These are phyloP conservation scores for Ramularia endophylla DNA, from an alignment of 2,329 filamentous ascomycete species.

Conservation along the genomic window DNA sequence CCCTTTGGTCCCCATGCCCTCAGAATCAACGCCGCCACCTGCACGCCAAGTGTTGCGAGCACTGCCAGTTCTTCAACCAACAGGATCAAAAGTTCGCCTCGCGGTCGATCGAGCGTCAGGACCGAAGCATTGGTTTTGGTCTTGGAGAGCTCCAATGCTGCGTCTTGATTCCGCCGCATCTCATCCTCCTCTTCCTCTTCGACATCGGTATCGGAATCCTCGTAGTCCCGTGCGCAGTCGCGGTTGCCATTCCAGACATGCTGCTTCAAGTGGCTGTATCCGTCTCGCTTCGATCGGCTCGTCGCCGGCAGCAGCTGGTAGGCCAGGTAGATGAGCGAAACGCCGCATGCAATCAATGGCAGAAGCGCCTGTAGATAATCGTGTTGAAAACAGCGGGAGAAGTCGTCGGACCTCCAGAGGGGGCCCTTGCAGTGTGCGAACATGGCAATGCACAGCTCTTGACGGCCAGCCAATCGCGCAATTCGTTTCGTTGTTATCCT, in stretches of 20 bases:
- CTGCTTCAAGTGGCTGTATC: slow-evolving; percentile 52
- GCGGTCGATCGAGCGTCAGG: slow-evolving; percentile 69
- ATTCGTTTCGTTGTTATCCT: slow-evolving; percentile 1
- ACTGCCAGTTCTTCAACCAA: slow-evolving; percentile 71
- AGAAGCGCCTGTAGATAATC: slow-evolving; percentile 76
- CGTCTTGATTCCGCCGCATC: slow-evolving; percentile 50
- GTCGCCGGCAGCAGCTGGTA: slow-evolving; percentile 49
- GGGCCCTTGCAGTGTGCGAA: slow-evolving; percentile 50
- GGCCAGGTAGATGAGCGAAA: slow-evolving; percentile 64
- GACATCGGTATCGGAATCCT: slow-evolving; percentile 20
- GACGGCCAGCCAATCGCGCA: slow-evolving; percentile 2
- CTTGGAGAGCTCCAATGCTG: slow-evolving; percentile 51
- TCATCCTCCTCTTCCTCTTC: slow-evolving; percentile 46
- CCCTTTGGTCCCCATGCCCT: slow-evolving; percentile 51
- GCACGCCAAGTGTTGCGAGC: slow-evolving; percentile 63
- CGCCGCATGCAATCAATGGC: slow-evolving; percentile 62
- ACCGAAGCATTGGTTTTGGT: slow-evolving; percentile 45
- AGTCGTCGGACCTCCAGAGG: slow-evolving; percentile 57
- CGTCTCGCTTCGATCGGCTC: slow-evolving; percentile 29
- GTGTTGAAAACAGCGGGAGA: slow-evolving; percentile 56
- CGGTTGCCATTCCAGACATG: slow-evolving; percentile 18
- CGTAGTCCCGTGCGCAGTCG: slow-evolving; percentile 29
- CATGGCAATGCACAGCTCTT: too few relatives aligned
- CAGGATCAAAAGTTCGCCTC: slow-evolving; percentile 64
- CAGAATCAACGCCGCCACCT: slow-evolving; percentile 58